phyloP scores from a whole-genome alignment of 164 flowering plant species.

The Annona cherimola region DNA sequence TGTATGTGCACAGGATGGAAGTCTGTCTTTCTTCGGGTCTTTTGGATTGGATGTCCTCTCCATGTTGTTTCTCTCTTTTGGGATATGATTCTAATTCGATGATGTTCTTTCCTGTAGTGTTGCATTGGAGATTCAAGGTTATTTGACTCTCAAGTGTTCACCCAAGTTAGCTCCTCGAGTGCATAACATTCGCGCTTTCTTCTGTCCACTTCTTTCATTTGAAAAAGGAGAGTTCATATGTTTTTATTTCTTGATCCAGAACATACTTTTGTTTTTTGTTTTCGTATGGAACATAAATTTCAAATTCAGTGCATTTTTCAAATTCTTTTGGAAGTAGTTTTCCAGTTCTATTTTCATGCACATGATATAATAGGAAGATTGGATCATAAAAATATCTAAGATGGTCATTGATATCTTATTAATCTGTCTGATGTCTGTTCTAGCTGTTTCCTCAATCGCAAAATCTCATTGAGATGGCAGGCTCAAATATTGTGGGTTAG shows the following conservation, averaged over 20 bases:
- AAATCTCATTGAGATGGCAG: no score
- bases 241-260: slow-evolving; percentile 19
- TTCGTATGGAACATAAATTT: no score
- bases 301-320: no score
- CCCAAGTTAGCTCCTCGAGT: slow-evolving; percentile 78
- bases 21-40: slow-evolving; percentile 80
- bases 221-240: slow-evolving; percentile 97
- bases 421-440: no score
- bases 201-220: slow-evolving; percentile 93
- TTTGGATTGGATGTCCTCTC: not conserved
- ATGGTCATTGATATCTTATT: no score
- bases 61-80: not conserved
- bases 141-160: slow-evolving; percentile 87
- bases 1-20: slow-evolving; percentile 83
- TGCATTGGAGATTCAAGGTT: slow-evolving; percentile 79
- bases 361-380: no score
- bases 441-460: no score
- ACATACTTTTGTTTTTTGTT: not conserved
- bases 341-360: no score
- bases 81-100: not conserved
- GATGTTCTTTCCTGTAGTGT: slow-evolving; percentile 45
- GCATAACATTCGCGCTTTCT: slow-evolving; percentile 78
- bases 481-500: no score
- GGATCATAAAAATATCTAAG: no score
- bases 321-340: no score